Evolutionary conservation across 257 asterid species (phyloP), one percentile per base, ranked within the genome.

Genomic region (Salvia rosmarinus): DNA sequence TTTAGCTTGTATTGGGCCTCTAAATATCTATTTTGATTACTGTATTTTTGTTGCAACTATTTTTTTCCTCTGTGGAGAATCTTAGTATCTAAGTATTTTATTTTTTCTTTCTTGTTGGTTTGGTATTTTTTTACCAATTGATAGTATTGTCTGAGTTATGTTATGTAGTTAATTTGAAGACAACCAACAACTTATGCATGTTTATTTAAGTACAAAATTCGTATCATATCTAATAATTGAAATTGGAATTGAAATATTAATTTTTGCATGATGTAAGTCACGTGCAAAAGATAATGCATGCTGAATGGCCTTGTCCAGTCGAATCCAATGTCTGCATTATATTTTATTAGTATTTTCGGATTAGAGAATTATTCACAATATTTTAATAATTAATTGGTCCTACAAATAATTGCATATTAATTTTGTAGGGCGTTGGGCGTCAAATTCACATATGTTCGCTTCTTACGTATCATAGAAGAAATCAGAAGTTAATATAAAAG

Each of bases 351-450:
- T 50, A 28, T 12, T 72, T 23, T 28, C 12, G 3, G 66, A 73
- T 64, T 13, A 51, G 72, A 14, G 58, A 73, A 51, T 64, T 10
- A 43, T 51, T 73, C 25, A 35, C 46, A 60, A 30, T 37, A 10
- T 30, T 8, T 59, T 19, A 51, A 8, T 59, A 30, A 63, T 20
- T 20, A 63, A 34, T 32, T n/a, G 17, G 2, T 44, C 28, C 13
- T n/a, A 19, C 4, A 14, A 34, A 55, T 37, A 10, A 54, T 10
- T n/a, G 16, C n/a, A n/a, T n/a, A n/a, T 2, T 57, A 47, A 64
- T 66, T 62, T 46, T 19, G 28, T 11, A 46, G 39, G 68, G 50
- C 58, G 55, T 40, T 66, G 73, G 49, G 43, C 13, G 52, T 74
- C 68, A 52, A 73, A 14, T 72, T 5, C 42, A 60, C 12, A 46